These are phyloP conservation scores for Clohesyomyces aquaticus DNA, from an alignment of 495 filamentous ascomycete genomes.

Conservation along the genomic window DNA sequence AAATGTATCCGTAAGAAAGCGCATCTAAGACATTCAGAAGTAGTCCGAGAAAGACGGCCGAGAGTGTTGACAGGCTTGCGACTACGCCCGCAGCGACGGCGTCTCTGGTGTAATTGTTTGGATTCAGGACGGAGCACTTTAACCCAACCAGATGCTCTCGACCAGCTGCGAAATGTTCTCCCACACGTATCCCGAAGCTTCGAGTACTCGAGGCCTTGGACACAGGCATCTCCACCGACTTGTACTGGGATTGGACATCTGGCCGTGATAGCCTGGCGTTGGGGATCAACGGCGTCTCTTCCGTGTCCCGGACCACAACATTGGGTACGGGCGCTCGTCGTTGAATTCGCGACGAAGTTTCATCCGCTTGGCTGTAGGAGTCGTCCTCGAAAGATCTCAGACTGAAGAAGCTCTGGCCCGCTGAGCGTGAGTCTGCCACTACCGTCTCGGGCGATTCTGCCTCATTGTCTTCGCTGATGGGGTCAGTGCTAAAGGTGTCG, in stretches of 20 bases:
- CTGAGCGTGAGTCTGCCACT: constrained; percentile 24
- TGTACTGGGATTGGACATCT: constrained; percentile 1
- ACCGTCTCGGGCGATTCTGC: constrained; percentile 33
- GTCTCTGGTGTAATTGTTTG: constrained; percentile 72
- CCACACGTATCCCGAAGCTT: constrained; percentile 13
- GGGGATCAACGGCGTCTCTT: constrained; percentile 50
- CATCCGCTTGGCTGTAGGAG: not conserved
- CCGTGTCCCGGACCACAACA: constrained; percentile 31
- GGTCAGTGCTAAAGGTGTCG: constrained; percentile 44
- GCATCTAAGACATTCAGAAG: constrained; percentile 93
- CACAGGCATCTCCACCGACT: not conserved
- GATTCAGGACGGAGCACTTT: constrained; percentile 49
- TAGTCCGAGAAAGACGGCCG: constrained; percentile 84
- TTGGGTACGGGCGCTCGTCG: constrained; percentile 20
- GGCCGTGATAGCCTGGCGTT: constrained; percentile 46
- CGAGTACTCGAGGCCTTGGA: constrained; percentile 1
- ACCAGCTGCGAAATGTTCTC: constrained; percentile 13
- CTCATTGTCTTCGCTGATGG: constrained; percentile 61
- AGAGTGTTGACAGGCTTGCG: constrained; percentile 67
- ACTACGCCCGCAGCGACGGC: constrained; percentile 66
- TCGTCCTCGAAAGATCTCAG: not conserved
- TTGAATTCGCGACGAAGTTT: not conserved
- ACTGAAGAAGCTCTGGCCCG: constrained; percentile 12
- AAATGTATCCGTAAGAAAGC: constrained; percentile 87
- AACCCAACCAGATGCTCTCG: constrained; percentile 17